phyloP scores from a whole-genome alignment of 1,284 basidiomycete species.

The Heterobasidion parviporum region DNA sequence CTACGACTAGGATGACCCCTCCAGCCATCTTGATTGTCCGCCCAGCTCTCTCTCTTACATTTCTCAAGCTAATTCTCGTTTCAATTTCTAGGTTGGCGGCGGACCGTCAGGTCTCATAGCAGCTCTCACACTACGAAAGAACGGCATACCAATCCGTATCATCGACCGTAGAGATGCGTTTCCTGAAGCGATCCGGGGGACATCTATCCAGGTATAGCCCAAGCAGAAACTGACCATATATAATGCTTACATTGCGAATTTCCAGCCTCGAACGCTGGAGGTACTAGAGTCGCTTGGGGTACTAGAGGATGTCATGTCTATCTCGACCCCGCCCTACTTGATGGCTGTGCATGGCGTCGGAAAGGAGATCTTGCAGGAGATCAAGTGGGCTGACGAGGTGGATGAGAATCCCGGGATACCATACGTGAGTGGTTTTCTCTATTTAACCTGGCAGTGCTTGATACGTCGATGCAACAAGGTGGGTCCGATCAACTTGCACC shows the following conservation, averaged over 20 bases:
- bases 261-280: conserved; percentile 9
- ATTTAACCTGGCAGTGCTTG: not conserved
- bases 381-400: conserved; percentile 3
- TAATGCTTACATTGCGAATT: not conserved
- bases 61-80: not conserved
- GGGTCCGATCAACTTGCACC: not conserved
- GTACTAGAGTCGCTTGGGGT: conserved; percentile 9
- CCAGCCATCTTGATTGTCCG: not conserved
- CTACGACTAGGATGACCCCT: not conserved
- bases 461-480: not conserved
- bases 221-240: not conserved
- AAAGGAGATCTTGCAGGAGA: not conserved
- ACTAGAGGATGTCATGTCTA: conserved; percentile 7
- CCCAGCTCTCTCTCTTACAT: not conserved
- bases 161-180: conserved; percentile 13
- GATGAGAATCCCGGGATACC: conserved; percentile 3
- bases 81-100: conserved; percentile 14
- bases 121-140: conserved; percentile 16
- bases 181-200: conserved; percentile 12
- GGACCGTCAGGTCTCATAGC: conserved; percentile 18
- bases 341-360: conserved; percentile 5
- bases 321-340: conserved; percentile 1
- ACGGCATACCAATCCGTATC: conserved; percentile 15
- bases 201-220: conserved; percentile 6
- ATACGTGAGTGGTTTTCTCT: conserved; percentile 5